These are phyloP conservation scores for Isochrysis galbana DNA, from an alignment of 78 protist species.

Conservation along the genomic window DNA sequence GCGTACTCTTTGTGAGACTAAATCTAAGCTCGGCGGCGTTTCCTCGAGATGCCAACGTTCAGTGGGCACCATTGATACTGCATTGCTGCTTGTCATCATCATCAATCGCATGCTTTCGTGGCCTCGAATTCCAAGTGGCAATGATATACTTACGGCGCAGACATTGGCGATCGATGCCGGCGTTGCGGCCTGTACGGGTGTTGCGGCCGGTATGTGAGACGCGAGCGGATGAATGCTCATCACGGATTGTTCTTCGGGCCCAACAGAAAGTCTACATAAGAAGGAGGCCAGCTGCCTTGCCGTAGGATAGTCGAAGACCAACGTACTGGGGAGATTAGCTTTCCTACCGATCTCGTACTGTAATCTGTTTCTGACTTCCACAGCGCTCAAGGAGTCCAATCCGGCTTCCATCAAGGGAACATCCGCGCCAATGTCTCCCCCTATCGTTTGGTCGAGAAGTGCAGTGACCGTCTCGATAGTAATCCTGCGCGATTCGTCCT, in stretches of 20 bases:
- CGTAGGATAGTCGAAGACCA: neutral
- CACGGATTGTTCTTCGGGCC: neutral
- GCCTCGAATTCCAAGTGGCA: no score
- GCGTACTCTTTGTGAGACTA: neutral
- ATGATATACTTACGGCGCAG: neutral
- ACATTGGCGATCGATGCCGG: no score
- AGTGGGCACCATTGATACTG: neutral
- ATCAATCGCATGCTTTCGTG: neutral
- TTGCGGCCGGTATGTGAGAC: no score
- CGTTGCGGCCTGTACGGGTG: no score
- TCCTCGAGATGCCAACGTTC: neutral
- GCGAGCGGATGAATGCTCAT: neutral
- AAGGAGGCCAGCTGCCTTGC: constrained; percentile 3
- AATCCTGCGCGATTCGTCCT: neutral
- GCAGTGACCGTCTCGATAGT: neutral
- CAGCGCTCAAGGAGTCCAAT: constrained; percentile 3
- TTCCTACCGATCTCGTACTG: neutral
- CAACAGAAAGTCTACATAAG: no score
- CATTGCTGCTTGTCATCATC: neutral
- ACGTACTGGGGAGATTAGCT: neutral
- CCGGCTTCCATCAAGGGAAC: neutral
- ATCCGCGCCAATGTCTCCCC: neutral
- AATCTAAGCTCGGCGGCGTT: no score
- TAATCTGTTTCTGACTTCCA: neutral
- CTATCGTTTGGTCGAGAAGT: neutral